phyloP scores from a whole-genome alignment of 1,284 basidiomycete genomes.

The Leccinum fuscescens region DNA sequence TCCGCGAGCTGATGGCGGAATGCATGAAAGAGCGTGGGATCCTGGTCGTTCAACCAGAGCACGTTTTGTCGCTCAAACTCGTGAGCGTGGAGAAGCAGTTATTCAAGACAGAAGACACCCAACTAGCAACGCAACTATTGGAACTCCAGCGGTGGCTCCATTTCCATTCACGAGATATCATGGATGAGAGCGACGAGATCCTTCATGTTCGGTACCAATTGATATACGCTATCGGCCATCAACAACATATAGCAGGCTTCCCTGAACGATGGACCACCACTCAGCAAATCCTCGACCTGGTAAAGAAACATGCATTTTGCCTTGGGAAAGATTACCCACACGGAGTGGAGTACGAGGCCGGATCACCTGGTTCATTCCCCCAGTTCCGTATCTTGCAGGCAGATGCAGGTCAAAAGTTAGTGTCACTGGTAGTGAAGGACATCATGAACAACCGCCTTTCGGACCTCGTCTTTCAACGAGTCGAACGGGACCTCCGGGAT shows the following conservation, averaged over 20 bases:
- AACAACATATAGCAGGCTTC: not conserved
- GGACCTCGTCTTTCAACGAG: not conserved
- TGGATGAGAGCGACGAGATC: slow-evolving; percentile 4
- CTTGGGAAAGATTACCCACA: slow-evolving; percentile 12
- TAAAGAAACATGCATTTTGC: slow-evolving; percentile 12
- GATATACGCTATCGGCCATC: not conserved
- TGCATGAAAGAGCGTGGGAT: slow-evolving; percentile 42
- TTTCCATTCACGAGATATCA: not conserved
- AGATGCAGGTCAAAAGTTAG: slow-evolving; percentile 21
- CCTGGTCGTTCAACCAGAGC: slow-evolving; percentile 49
- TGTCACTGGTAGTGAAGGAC: slow-evolving; percentile 15
- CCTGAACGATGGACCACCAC: slow-evolving; percentile 22
- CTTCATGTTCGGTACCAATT: slow-evolving; percentile 2
- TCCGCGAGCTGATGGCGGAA: slow-evolving; percentile 31
- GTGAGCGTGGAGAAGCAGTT: slow-evolving; percentile 40
- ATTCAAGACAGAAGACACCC: not conserved
- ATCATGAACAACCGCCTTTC: not conserved
- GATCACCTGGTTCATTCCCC: slow-evolving; percentile 25
- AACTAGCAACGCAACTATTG: slow-evolving; percentile 15
- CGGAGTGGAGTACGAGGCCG: not conserved
- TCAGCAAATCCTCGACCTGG: slow-evolving; percentile 38
- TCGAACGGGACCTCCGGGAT: not conserved
- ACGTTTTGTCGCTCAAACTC: slow-evolving; percentile 49
- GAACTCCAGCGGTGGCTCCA: slow-evolving; percentile 40
- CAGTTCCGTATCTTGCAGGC: slow-evolving; percentile 32